Evolutionary conservation across 805 yeast genomes (phyloP), one percentile per base, ranked within the genome.

Genomic region (Ogataea minuta): DNA sequence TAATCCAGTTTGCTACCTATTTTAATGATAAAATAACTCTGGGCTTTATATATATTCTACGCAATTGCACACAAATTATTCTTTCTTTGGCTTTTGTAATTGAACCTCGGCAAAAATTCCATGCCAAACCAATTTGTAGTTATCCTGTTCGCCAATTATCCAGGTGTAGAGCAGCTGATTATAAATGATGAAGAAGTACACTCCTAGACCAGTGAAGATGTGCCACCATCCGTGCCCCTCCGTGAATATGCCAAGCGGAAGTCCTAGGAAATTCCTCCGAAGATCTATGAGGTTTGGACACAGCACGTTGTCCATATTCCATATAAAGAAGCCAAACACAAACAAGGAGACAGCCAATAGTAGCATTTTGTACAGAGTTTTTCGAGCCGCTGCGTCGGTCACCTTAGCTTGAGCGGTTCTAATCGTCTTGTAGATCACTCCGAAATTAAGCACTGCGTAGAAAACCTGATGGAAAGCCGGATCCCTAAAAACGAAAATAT

Each of bases 171-270:
- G 66, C 47, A 84, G 77, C 66, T 88, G 90, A 54, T 84, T 73
- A 57, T 84, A 88, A 3, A 84, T 79, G 48, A 90, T 73, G 64
- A 87, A 90, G 58, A 72, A 83, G 62, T 91, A 91, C 9, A 91
- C 93, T 2, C 97, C 96, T 14, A 79, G 67, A 0, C 95, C 95
- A 0, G 93, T 85, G 48, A 85, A 71, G 9, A 85, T 66, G 58
- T 91, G 98, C 98, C 98, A 91, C 97, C 97, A 91, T 16, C 95
- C 96, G 56, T 91, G 98, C 20, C 95, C 84, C 62, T 91, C 98
- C 24, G 91, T 68, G 3, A 91, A 49, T 45, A 88, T 74, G 2
- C 98, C 98, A 37, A 82, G 74, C 1, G 97, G 97, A 66, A 84
- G 73, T 3, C 97, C 95, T 10, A 79, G 60, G 12, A 45, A 42